Percentiles rank a stretch among this genome's conserved stretches.
phyloP scores from a whole-genome alignment of 1,139 yeast genomes.

The Yamadazyma atmosphaerica region DNA sequence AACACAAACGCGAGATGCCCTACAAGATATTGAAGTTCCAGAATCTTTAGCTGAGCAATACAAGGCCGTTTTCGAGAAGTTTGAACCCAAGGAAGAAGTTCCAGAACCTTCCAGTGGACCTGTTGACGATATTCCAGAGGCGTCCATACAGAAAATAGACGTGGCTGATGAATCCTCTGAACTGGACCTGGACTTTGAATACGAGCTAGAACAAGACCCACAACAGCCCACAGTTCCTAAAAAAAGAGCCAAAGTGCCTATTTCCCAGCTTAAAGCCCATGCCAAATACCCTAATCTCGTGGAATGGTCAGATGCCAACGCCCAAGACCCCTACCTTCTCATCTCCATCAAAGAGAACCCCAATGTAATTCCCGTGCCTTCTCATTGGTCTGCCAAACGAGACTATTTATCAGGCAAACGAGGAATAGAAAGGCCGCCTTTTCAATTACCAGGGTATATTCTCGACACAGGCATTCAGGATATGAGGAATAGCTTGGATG shows the following conservation, averaged over 20 bases:
- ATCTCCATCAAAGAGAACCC: slow-evolving; percentile 64
- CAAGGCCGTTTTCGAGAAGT: slow-evolving; percentile 3
- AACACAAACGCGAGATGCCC: too few species aligned
- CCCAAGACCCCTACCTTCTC: slow-evolving; percentile 71
- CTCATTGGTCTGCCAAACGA: slow-evolving; percentile 79
- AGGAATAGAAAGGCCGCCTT: slow-evolving; percentile 72
- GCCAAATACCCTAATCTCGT: slow-evolving; percentile 68
- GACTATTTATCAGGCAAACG: slow-evolving; percentile 75
- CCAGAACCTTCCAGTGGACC: too few species aligned
- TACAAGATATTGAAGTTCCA: not conserved
- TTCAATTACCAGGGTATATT: slow-evolving; percentile 76
- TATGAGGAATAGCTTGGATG: slow-evolving; percentile 68
- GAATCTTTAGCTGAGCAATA: slow-evolving; percentile 8
- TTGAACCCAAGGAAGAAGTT: too few species aligned
- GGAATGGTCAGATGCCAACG: slow-evolving; percentile 87
- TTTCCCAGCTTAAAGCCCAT: slow-evolving; percentile 66
- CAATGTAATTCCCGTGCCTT: slow-evolving; percentile 76
- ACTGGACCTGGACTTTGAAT: not conserved
- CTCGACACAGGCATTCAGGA: slow-evolving; percentile 84
- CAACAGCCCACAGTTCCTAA: too few species aligned
- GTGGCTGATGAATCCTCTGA: too few species aligned
- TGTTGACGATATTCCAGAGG: too few species aligned
- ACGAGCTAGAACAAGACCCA: not conserved
- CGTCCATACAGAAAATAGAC: too few species aligned
- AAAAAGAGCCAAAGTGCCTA: slow-evolving; percentile 57